Evolutionary conservation across 1,139 yeast species (phyloP), one percentile per base, ranked within the genome.

Genomic region (Lizanozyma gosingica): DNA sequence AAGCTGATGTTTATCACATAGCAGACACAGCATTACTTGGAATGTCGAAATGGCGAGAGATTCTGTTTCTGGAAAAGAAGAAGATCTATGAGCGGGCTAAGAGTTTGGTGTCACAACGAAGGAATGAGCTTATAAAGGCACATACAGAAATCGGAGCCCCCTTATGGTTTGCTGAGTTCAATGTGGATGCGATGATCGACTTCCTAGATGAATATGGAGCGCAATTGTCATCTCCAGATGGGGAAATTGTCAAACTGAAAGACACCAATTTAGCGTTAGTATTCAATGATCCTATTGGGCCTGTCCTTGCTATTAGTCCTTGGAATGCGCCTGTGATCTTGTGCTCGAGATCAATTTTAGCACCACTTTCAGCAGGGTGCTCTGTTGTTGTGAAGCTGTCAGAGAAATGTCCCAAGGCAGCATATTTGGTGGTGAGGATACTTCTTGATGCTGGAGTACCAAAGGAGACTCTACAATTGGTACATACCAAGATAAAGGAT

Each of bases 301-400:
- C 74, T 1, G 71, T 71, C 0, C 50, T 70, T 35, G 57, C 74
- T 9, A 63, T 71, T 2, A 55, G 74, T 3, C 70, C 76, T 1
- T 71, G 76, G 76, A 71, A 71, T 53, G 76, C 74, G 1, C 75
- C 77, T 1, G 63, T 63, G 1, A 54, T 72, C 27, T 56, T 72
- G 36, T 55, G 62, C 4, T 56, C 59, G 14, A 53, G 76, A 42
- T 55, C 72, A 2, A 57, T 71, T 2, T 47, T 57, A 16, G 70
- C 71, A 3, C 76, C 76, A 2, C 53, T 71, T 39, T 67, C 70
- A 27, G 76, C 76, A n/a, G 76, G 76, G 1, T 70, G 76, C 47
- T 67, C 75, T 0, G 75, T 71, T n/a, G 50, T 71, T 14, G 45
- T 61, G 35, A 69, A 69, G 43, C 53, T 71, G 0, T 55, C 69